A percentile compares a stretch with the other conserved stretches of the same genome.
Conservation (phyloP, 2,329 filamentous ascomycete species). For the Zasmidium citrigriseum region DNA sequence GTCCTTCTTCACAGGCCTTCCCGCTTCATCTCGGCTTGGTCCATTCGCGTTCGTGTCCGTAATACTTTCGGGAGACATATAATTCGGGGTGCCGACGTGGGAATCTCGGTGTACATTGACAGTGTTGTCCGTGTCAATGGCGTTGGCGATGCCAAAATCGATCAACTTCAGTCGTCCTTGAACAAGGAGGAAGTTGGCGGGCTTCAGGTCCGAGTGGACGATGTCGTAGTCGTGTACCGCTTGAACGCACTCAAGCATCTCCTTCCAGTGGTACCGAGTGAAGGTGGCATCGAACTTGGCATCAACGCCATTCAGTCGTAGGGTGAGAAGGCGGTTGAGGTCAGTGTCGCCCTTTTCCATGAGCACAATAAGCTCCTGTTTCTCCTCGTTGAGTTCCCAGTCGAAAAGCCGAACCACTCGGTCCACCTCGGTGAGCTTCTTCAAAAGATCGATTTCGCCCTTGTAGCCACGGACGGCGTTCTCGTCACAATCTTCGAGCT, state of each 20-base stretch:
- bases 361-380: slow-evolving; percentile 79
- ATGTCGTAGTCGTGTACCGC: slow-evolving; percentile 88
- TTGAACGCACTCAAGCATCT: slow-evolving; percentile 95
- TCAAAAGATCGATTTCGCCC: slow-evolving; percentile 90
- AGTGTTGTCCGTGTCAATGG: slow-evolving; percentile 92
- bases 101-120: slow-evolving; percentile 96
- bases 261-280: slow-evolving; percentile 97
- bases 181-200: slow-evolving; percentile 93
- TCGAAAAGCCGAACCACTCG: slow-evolving; percentile 89
- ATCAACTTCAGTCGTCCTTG: slow-evolving; percentile 91
- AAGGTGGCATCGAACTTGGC: slow-evolving; percentile 83
- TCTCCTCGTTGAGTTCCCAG: slow-evolving; percentile 90
- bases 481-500: slow-evolving; percentile 86
- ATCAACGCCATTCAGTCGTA: slow-evolving; percentile 66
- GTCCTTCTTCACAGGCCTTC: slow-evolving; percentile 63
- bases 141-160: slow-evolving; percentile 97
- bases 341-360: slow-evolving; percentile 98
- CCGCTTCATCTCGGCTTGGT: slow-evolving; percentile 44
- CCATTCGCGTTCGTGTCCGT: slow-evolving; percentile 74
- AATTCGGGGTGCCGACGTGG: slow-evolving; percentile 94
- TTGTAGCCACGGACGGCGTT: slow-evolving; percentile 82
- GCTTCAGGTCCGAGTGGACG: slow-evolving; percentile 95
- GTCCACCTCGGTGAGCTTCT: slow-evolving; percentile 79
- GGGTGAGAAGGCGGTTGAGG: slow-evolving; percentile 79
- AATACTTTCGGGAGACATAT: slow-evolving; percentile 95